Evolutionary conservation across 257 asterid species (phyloP).

Genomic region (Verbascum thapsus): DNA sequence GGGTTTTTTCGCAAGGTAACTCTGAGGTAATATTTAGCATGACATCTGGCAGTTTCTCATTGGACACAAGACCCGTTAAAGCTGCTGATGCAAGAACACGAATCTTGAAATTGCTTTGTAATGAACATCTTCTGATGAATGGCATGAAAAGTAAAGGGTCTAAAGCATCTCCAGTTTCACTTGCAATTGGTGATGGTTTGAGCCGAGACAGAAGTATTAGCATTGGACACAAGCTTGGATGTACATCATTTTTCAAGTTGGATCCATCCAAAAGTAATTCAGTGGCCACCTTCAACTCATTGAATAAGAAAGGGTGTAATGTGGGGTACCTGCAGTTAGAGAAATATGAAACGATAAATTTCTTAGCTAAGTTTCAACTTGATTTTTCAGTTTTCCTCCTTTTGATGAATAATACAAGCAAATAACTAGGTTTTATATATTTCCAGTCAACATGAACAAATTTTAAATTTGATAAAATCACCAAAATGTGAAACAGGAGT

Average conservation of each 20-base stretch:
- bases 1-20: constrained; percentile 48
- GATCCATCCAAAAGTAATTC: constrained; percentile 61
- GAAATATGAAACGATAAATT: constrained; percentile 14
- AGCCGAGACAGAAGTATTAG: constrained; percentile 87
- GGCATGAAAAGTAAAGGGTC: constrained; percentile 90
- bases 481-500: constrained; percentile 2
- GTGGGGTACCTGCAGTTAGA: constrained; percentile 73
- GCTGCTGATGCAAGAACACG: constrained; percentile 96
- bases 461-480: constrained; percentile 20
- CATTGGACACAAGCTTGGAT: constrained; percentile 94
- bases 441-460: not conserved
- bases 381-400: constrained; percentile 24
- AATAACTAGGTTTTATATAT: not conserved
- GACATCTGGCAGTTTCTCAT: constrained; percentile 72
- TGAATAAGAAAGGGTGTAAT: constrained; percentile 74
- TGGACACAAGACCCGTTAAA: constrained; percentile 70
- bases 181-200: constrained; percentile 79
- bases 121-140: constrained; percentile 80
- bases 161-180: constrained; percentile 73
- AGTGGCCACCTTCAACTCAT: constrained; percentile 82
- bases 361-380: not conserved
- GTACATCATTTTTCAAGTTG: constrained; percentile 69
- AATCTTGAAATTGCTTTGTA: constrained; percentile 76
- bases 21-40: constrained; percentile 73
- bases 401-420: constrained; percentile 17